Percentiles rank a stretch among this genome's conserved stretches.
Evolutionary conservation across 805 yeast genomes (phyloP).

Genomic region (Schizosaccharomyces japonicus): DNA sequence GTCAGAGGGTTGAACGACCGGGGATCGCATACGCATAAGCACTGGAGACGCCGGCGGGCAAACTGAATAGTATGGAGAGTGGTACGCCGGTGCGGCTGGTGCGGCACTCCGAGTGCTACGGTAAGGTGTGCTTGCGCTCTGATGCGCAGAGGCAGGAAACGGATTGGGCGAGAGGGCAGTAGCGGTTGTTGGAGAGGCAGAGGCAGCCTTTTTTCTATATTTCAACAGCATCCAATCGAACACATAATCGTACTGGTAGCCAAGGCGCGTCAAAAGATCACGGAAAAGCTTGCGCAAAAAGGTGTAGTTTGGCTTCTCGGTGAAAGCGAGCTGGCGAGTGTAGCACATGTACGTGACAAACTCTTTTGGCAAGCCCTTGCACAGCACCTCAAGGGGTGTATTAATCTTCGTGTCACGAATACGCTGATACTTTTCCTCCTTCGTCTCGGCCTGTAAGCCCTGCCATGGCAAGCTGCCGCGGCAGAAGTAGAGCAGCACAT

Average conservation of each 20-base stretch:
- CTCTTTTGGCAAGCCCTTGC: conserved; percentile 79
- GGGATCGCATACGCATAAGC: too few relatives aligned
- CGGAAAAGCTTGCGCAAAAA: conserved; percentile 72
- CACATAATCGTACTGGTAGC: conserved; percentile 75
- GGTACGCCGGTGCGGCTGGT: too few relatives aligned
- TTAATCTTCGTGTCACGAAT: conserved; percentile 88
- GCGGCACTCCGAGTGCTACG: too few relatives aligned
- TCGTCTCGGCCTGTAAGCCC: conserved; percentile 87
- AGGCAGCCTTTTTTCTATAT: conserved; percentile 16
- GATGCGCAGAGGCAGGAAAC: not conserved
- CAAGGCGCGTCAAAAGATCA: conserved; percentile 67
- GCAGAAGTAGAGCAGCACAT: conserved; percentile 80
- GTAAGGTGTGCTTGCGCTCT: too few relatives aligned
- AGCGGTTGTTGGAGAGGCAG: not conserved
- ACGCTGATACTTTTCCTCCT: conserved; percentile 88
- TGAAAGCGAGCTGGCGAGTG: conserved; percentile 73
- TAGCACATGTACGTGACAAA: conserved; percentile 71
- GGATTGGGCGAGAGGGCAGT: not conserved
- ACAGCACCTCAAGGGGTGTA: conserved; percentile 61
- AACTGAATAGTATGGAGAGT: too few relatives aligned
- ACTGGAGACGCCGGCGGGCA: too few relatives aligned
- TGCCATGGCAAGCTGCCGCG: conserved; percentile 97
- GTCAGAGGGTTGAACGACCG: too few relatives aligned
- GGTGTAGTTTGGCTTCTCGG: conserved; percentile 85
- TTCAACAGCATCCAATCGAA: conserved; percentile 92